These are phyloP conservation scores for Pseudogymnoascus sp. DNA, from an alignment of 2,329 filamentous ascomycete genomes.

Conservation along the genomic window DNA sequence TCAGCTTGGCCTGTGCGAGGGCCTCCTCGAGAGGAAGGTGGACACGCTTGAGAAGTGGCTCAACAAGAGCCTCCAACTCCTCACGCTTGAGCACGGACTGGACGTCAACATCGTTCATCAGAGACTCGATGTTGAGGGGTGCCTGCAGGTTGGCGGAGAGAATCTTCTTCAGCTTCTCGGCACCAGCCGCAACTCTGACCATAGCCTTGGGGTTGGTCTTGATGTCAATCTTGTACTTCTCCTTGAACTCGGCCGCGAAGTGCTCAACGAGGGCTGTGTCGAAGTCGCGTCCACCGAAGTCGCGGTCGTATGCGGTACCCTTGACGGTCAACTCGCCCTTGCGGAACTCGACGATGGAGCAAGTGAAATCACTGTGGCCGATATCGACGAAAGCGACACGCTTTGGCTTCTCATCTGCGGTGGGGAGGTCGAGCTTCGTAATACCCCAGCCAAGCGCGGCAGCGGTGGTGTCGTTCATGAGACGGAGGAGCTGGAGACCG, in stretches of 20 bases:
- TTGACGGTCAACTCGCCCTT: conserved; percentile 96
- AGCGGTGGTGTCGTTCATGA: conserved; percentile 97
- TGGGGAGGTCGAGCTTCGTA: conserved; percentile 89
- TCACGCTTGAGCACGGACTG: conserved; percentile 82
- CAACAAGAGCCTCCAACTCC: conserved; percentile 84
- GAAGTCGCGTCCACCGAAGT: conserved; percentile 96
- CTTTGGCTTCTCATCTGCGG: conserved; percentile 81
- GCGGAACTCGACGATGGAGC: conserved; percentile 88
- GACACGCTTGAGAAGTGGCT: conserved; percentile 69
- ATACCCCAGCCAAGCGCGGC: conserved; percentile 95
- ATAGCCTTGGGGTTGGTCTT: conserved; percentile 80
- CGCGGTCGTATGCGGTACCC: conserved; percentile 83
- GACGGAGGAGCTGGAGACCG: conserved; percentile 80
- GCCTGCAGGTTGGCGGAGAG: conserved; percentile 90
- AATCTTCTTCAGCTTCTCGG: conserved; percentile 98
- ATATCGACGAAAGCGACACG: conserved; percentile 90
- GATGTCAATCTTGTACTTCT: conserved; percentile 97
- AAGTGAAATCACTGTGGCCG: conserved; percentile 92
- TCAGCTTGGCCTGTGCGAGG: conserved; percentile 86
- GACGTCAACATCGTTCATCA: conserved; percentile 97
- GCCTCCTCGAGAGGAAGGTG: conserved; percentile 77
- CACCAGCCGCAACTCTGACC: conserved; percentile 75
- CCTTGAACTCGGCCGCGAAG: conserved; percentile 91
- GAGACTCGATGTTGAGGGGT: conserved; percentile 90
- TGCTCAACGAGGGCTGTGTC: conserved; percentile 93